Conservation (phyloP, 176 grass and related monocot species). For the Carex pumila region DNA sequence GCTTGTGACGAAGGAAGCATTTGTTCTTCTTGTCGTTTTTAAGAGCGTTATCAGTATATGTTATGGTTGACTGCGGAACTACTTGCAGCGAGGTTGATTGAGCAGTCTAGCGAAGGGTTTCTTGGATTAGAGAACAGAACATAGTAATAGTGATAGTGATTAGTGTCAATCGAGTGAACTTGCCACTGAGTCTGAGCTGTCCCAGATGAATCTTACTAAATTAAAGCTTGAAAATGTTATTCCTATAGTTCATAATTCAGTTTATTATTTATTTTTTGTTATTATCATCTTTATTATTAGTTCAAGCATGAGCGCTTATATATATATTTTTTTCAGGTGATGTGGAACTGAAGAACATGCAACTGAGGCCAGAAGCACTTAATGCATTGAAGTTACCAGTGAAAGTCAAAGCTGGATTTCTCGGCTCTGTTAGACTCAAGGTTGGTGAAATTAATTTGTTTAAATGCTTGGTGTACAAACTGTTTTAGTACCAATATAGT, state of each 20-base stretch:
- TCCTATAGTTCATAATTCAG: neutral
- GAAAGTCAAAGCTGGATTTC: constrained; percentile 93
- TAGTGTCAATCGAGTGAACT: neutral
- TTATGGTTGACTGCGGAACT: neutral
- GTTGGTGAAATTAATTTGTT: constrained; percentile 33
- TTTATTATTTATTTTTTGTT: neutral
- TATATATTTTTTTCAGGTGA: constrained; percentile 38
- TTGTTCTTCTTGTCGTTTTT: neutral
- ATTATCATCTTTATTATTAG: neutral
- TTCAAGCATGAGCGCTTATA: neutral
- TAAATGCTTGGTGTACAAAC: neutral
- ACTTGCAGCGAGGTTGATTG: neutral
- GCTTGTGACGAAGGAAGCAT: neutral
- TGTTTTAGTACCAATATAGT: neutral
- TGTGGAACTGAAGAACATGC: constrained; percentile 93
- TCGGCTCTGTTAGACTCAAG: constrained; percentile 95
- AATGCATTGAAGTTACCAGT: constrained; percentile 94
- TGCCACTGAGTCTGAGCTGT: neutral
- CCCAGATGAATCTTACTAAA: neutral
- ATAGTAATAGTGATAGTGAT: too few relatives aligned
- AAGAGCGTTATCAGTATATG: neutral
- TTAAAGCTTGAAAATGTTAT: neutral
- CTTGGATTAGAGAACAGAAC: neutral
- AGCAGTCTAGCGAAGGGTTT: neutral
- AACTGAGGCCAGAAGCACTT: constrained; percentile 87